Evolutionary conservation across 2,329 filamentous ascomycete species (phyloP).

Genomic region (Colletotrichum sp.): DNA sequence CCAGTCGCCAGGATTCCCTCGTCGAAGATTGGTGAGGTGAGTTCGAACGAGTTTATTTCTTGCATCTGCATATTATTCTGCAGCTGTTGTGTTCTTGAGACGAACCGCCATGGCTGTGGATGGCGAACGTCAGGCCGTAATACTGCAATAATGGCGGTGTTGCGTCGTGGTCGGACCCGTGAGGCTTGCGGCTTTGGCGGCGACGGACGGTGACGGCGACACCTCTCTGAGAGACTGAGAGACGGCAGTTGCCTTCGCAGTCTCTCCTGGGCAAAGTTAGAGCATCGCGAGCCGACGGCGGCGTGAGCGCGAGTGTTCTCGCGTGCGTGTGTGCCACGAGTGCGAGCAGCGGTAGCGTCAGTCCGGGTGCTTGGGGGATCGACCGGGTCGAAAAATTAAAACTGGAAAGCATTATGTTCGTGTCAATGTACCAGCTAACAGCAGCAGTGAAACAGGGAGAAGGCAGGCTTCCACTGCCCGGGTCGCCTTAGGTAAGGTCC

Average conservation of each 20-base stretch:
- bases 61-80: not conserved
- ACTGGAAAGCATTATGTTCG: not conserved
- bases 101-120: not conserved
- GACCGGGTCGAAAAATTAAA: conserved; percentile 1
- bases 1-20: conserved; percentile 4
- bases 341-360: not conserved
- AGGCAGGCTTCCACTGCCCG: not conserved
- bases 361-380: not conserved
- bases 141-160: not conserved
- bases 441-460: conserved; percentile 15
- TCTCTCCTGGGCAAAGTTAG: not conserved
- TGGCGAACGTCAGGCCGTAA: not conserved
- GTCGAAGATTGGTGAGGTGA: not conserved
- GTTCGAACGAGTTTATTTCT: conserved; percentile 9
- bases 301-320: not conserved
- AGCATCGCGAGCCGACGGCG: not conserved
- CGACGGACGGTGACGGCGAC: not conserved
- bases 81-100: conserved; percentile 1
- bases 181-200: not conserved
- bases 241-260: not conserved
- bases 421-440: conserved; percentile 4
- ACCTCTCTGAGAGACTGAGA: not conserved
- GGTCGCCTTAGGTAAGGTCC: not conserved
- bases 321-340: not conserved
- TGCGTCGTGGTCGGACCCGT: not conserved